Evolutionary conservation across 1,139 yeast genomes (phyloP).

Genomic region (Taphrina betulina): DNA sequence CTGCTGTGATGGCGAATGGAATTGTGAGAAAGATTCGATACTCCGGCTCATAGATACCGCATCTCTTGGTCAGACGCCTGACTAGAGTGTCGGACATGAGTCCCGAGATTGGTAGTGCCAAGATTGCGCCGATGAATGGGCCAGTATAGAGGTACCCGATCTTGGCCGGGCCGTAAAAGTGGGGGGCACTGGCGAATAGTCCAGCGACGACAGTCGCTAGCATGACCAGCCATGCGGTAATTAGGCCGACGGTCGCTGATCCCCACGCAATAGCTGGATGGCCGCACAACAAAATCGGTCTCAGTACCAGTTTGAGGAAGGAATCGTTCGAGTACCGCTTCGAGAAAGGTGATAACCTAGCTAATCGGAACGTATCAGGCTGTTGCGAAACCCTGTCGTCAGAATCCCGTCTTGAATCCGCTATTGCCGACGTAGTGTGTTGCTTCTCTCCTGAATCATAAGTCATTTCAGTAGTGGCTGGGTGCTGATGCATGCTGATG

Average conservation of each 20-base stretch:
- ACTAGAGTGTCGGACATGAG: constrained; percentile 34
- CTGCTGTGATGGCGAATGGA: constrained; percentile 48
- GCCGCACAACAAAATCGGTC: constrained; percentile 36
- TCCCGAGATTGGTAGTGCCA: constrained; percentile 38
- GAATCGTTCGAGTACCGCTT: constrained; percentile 36
- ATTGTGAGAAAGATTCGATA: constrained; percentile 51
- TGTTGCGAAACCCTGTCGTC: not conserved
- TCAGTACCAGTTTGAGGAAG: constrained; percentile 35
- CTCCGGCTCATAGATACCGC: constrained; percentile 56
- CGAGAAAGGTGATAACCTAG: constrained; percentile 35
- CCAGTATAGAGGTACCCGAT: constrained; percentile 38
- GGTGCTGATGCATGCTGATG: constrained; percentile 6
- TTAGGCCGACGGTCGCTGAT: constrained; percentile 36
- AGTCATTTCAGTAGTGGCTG: not conserved
- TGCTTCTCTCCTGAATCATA: constrained; percentile 8
- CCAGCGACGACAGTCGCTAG: constrained; percentile 38
- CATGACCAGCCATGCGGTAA: constrained; percentile 39
- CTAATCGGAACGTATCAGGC: constrained; percentile 13
- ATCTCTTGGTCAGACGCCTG: constrained; percentile 42
- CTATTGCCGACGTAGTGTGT: not conserved
- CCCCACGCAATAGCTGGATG: constrained; percentile 38
- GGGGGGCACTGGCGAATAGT: constrained; percentile 36
- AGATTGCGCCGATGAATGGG: constrained; percentile 36
- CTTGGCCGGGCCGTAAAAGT: constrained; percentile 35
- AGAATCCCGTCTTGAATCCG: not conserved